Percentiles rank a stretch among this genome's conserved stretches.
These are phyloP conservation scores for Alternaria postmessia DNA, from an alignment of 2,329 filamentous ascomycete species.

Conservation along the genomic window DNA sequence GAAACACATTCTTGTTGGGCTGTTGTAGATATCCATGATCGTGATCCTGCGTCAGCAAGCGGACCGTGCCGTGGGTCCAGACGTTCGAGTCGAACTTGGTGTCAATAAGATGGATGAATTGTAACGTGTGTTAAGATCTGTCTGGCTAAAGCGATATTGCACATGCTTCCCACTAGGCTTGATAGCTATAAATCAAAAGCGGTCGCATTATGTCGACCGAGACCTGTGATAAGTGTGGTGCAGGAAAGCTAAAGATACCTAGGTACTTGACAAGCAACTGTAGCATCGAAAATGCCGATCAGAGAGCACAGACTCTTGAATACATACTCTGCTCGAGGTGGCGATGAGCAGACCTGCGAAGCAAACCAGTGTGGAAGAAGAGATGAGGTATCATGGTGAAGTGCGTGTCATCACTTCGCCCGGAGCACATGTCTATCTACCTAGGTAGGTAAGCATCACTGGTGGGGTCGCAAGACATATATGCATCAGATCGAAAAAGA, in stretches of 20 bases:
- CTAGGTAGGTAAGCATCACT: not conserved
- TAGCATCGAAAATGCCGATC: not conserved
- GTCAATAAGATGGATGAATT: not conserved
- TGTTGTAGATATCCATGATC: not conserved
- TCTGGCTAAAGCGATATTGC: not conserved
- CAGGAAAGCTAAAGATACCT: not conserved
- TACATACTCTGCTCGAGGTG: not conserved
- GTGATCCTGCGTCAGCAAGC: not conserved
- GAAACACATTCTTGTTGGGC: not conserved
- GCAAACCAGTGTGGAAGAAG: not conserved
- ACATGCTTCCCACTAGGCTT: not conserved
- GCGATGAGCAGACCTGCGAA: not conserved
- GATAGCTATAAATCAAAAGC: not conserved
- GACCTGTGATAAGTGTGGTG: not conserved
- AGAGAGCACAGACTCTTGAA: too few relatives aligned
- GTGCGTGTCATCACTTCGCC: not conserved
- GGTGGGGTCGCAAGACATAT: not conserved
- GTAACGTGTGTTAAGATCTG: not conserved
- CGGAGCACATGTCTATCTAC: not conserved
- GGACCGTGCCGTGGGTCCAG: not conserved
- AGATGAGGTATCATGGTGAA: too few relatives aligned
- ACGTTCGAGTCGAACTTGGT: not conserved
- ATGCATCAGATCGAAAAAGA: not conserved
- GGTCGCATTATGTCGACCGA: not conserved
- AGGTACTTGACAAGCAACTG: not conserved